Base-by-base conservation (phyloP, 2,329 filamentous ascomycete genomes). In the Xylaria sp. region DNA sequence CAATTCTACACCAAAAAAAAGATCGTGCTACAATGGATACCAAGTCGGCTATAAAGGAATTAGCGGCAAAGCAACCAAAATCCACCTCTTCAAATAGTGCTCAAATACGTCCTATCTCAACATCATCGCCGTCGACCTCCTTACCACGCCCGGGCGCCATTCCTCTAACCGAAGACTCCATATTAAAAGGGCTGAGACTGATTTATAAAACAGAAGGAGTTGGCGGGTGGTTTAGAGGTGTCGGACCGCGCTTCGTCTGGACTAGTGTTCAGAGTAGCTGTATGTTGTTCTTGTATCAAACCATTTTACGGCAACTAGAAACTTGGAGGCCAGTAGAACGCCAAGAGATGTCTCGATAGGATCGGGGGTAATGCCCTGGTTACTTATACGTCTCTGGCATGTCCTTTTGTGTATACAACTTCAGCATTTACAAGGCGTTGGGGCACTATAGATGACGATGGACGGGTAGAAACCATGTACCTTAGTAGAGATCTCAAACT, bases 191-290 rank as follows among this genome's bases (percentile, higher is more conserved):
- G 1, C 81, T 99, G 42, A 89, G 86, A 73, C 86, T 97, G 71
- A 96, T 99, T 74, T 99, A 98, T 81, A 89, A 87, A 72, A 93
- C 91, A 5, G 96, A 99, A 80, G 96, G 96, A 1, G 73, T 98
- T 17, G 87, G 87, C 2, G 96, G 96, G 1, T 96, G 93, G 90
- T 99, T 99, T 80, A 89, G 96, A 65, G 96, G 96, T 29, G 95
- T 99, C 1, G 95, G 95, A 0, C 96, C 96, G 1, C 88, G 96
- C 61, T 91, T 91, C 64, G 93, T 98, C 15, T 99, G 96, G 96
- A 99, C 96, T 25, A 97, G 95, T 75, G 93, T 98, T 65, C 96
- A 99, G 82, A 97, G 92, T 76, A 92, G 94, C 47, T 97, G 93
- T 71, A 98, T 98, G 95, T 84, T 98, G 77, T 94, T 98, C 73